Base-by-base conservation (phyloP, 2,329 filamentous ascomycete genomes). In the Trichoderma citrinoviride region DNA sequence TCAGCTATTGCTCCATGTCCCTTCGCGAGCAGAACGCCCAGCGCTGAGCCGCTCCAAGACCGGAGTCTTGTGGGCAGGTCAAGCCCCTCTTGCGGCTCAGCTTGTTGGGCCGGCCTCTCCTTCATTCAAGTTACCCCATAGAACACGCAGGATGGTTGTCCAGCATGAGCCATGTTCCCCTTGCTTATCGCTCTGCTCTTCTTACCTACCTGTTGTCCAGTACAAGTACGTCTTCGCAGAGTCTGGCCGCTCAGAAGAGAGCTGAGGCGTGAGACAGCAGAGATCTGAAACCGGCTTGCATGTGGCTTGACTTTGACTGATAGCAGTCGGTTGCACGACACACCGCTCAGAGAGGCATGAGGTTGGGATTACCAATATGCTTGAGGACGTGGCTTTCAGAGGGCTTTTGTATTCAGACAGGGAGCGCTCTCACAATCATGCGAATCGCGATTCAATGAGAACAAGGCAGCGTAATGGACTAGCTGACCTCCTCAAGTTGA, bases 281-380 rank as follows among this genome's bases (percentile, higher is more conserved):
- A 61, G 46, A 43, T 61, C 37, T 61, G 57, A 61, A 61, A 61
- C 57, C 17, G 17, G 46, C 57, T 41, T 61, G 46, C 57, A 61
- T 50, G 33, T 37, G 23, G 10, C 44, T 49, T 37, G 21, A 25
- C 17, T 37, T 41, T 41, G 56, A 40, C 33, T 49, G 56, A 60
- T 60, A 60, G 14, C 27, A 58, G 12, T 41, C 17, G 27, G 56
- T 50, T 41, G 15, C 56, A 61, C 57, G 12, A 54, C 54, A 37
- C 57, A 61, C 57, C 57, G 57, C 57, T 23, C 17, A 27, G 17
- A 43, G 17, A 21, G 23, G 8, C 21, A 46, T 25, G 46, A 49
- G 44, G 25, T 5, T 25, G 21, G 25, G 23, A 6, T 50, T n/a
- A 27, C 33, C 43, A n/a, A 27, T 7, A 55, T 44, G 37, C 17